These are phyloP conservation scores for Coemansia sp. DNA, from an alignment of 192 early-diverging fungal species.

Conservation along the genomic window DNA sequence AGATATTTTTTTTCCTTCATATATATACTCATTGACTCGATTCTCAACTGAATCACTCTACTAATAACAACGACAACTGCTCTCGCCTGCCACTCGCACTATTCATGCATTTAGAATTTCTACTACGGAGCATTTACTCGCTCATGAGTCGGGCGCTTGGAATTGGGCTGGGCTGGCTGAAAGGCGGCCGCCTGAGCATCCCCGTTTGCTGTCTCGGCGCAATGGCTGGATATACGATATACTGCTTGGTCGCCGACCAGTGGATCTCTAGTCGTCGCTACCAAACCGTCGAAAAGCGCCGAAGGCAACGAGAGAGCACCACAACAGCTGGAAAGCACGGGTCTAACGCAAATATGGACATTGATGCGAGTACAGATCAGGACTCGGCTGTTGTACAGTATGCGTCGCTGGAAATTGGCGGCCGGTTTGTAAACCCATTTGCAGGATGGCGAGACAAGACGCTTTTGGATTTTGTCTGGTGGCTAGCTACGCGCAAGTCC, in stretches of 20 bases:
- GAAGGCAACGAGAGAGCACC: not conserved
- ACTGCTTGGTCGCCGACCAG: constrained; percentile 37
- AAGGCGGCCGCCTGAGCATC: constrained; percentile 19
- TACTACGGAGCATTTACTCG: not conserved
- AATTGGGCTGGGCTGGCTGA: constrained; percentile 39
- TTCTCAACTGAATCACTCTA: not conserved
- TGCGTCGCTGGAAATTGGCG: constrained; percentile 42
- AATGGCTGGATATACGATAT: constrained; percentile 35
- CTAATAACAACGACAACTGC: not conserved
- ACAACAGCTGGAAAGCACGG: not conserved
- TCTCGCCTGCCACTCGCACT: not conserved
- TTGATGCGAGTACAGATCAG: not conserved
- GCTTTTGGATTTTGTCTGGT: constrained; percentile 50
- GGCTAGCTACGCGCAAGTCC: constrained; percentile 34
- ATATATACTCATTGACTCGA: not conserved
- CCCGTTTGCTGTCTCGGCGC: constrained; percentile 39
- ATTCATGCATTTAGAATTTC: not conserved
- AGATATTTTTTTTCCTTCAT: not conserved
- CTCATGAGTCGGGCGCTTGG: constrained; percentile 38
- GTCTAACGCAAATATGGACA: not conserved
- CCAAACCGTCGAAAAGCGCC: constrained; percentile 20
- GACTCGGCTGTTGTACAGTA: not conserved
- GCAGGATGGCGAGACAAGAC: constrained; percentile 54
- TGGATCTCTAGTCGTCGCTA: constrained; percentile 35
- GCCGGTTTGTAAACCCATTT: constrained; percentile 54